These are phyloP conservation scores for Pseudomonodictys pantanalensis DNA, from an alignment of 495 filamentous ascomycete species.

Conservation along the genomic window DNA sequence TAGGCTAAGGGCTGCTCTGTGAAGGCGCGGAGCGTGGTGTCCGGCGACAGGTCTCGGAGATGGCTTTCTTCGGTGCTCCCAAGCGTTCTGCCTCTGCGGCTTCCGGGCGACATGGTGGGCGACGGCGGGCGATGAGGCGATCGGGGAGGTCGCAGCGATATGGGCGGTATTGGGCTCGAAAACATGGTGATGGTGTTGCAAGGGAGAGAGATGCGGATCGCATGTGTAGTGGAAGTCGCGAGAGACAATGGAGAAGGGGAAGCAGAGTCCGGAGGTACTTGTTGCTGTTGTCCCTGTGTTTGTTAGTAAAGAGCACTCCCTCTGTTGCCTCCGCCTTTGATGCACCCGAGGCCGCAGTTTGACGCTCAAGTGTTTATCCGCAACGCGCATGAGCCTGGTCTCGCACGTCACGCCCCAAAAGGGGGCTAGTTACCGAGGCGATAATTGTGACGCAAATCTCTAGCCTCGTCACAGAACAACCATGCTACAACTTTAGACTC, in stretches of 20 bases:
- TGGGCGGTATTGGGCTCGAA: constrained; percentile 20
- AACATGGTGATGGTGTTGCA: constrained; percentile 19
- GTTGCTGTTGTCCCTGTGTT: constrained; percentile 13
- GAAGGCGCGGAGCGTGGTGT: constrained; percentile 39
- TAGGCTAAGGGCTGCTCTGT: constrained; percentile 20
- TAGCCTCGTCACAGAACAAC: no score
- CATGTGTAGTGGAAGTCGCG: constrained; percentile 8
- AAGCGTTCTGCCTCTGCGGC: constrained; percentile 14
- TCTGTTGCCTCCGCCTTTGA: background rate
- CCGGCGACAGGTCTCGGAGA: constrained; percentile 40
- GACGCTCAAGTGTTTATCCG: constrained; percentile 1
- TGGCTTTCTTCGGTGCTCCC: constrained; percentile 20
- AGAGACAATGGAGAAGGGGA: background rate
- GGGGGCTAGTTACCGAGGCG: no score
- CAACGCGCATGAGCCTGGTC: no score
- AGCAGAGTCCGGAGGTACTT: background rate
- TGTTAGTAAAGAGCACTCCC: constrained; percentile 18
- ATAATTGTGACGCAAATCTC: no score
- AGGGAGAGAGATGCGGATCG: background rate
- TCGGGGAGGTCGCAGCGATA: constrained; percentile 24
- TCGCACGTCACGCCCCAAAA: no score
- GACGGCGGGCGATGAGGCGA: constrained; percentile 27
- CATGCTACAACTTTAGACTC: no score
- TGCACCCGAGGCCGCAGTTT: background rate
- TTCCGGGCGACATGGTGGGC: constrained; percentile 29